These are phyloP conservation scores for Posidonia australis DNA, from an alignment of 106 monocot genomes.

Conservation along the genomic window DNA sequence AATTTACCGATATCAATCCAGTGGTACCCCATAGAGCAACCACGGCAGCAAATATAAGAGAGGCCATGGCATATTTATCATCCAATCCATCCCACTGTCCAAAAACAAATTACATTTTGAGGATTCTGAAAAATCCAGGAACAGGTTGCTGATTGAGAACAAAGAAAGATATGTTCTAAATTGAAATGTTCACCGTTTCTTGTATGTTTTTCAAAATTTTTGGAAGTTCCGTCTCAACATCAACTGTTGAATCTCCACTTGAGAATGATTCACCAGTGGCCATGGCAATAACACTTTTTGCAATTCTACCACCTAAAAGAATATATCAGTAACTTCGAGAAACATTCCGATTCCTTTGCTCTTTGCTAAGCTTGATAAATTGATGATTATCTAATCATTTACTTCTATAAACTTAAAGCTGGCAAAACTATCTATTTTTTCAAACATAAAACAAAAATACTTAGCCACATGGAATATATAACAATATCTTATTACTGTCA, in stretches of 20 bases:
- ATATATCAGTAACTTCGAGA: background rate
- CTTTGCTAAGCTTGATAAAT: too few species aligned
- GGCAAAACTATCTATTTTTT: too few species aligned
- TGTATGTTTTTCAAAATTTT: conserved; percentile 35
- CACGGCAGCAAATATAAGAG: conserved; percentile 33
- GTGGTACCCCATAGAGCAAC: conserved; percentile 56
- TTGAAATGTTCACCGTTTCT: conserved; percentile 21
- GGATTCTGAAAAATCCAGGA: background rate
- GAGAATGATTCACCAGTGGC: conserved; percentile 9
- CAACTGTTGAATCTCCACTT: conserved; percentile 19
- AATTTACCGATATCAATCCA: conserved; percentile 70
- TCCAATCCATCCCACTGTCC: conserved; percentile 70
- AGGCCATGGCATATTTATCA: conserved; percentile 60
- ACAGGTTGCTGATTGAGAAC: background rate
- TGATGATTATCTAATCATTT: too few species aligned
- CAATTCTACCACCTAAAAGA: conserved; percentile 9
- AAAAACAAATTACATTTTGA: background rate
- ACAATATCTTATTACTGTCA: too few species aligned
- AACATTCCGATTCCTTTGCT: too few species aligned
- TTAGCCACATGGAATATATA: too few species aligned
- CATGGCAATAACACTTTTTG: conserved; percentile 24
- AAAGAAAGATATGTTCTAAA: background rate
- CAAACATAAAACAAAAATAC: too few species aligned
- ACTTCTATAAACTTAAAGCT: too few species aligned
- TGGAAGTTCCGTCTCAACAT: conserved; percentile 32